phyloP scores from a whole-genome alignment of 2,329 filamentous ascomycete species.

The Bimuria novae-zelandiae region DNA sequence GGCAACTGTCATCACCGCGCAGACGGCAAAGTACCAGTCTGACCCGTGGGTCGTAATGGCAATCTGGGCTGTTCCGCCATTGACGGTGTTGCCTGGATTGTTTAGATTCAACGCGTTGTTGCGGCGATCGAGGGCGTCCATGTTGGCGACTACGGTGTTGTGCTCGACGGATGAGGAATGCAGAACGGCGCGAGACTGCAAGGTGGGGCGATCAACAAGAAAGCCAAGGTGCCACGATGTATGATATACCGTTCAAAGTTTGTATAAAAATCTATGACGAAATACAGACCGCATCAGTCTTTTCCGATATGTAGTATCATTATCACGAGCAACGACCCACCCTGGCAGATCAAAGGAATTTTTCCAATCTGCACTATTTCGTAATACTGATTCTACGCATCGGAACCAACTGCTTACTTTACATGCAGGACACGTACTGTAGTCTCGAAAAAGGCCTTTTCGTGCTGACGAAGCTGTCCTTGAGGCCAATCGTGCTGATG shows the following conservation, averaged over 20 bases:
- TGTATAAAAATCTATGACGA: not conserved
- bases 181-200: not conserved
- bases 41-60: slow-evolving; percentile 64
- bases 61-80: slow-evolving; percentile 56
- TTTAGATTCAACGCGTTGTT: slow-evolving; percentile 20
- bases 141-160: not conserved
- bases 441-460: no score
- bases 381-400: no score
- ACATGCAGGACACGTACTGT: no score
- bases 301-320: not conserved
- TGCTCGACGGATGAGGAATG: not conserved
- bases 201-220: not conserved
- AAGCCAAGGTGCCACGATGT: not conserved
- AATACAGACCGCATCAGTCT: not conserved
- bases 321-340: not conserved
- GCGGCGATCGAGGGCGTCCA: slow-evolving; percentile 8
- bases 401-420: no score
- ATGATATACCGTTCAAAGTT: not conserved
- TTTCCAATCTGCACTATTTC: not conserved
- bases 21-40: slow-evolving; percentile 67
- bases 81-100: slow-evolving; percentile 48
- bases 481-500: no score
- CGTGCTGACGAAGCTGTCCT: no score
- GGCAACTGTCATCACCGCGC: slow-evolving; percentile 61
- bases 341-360: not conserved